Evolutionary conservation across 2,329 filamentous ascomycete genomes (phyloP).

Genomic region (Dactylellina sp.): DNA sequence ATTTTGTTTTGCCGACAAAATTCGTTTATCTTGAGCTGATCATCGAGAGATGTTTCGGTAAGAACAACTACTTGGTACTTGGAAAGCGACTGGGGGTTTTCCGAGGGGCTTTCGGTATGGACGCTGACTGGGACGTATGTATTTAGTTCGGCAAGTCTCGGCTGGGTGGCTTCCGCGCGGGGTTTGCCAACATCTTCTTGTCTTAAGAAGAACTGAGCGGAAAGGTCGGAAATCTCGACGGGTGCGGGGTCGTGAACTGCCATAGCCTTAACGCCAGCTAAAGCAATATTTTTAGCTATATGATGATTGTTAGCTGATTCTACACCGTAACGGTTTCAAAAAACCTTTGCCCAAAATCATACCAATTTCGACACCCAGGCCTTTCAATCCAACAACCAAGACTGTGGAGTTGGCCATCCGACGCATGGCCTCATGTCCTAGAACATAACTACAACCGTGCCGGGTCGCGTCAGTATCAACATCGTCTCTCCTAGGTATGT

Average conservation of each 20-base stretch:
- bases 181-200: conserved; percentile 90
- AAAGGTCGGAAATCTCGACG: conserved; percentile 86
- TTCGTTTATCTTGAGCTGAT: conserved; percentile 86
- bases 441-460: conserved; percentile 69
- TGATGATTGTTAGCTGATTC: conserved; percentile 7
- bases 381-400: conserved; percentile 89
- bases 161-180: conserved; percentile 85
- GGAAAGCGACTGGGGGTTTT: conserved; percentile 83
- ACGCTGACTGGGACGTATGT: conserved; percentile 92
- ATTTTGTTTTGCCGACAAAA: conserved; percentile 96
- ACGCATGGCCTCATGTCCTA: conserved; percentile 91
- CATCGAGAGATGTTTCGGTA: conserved; percentile 82
- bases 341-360: conserved; percentile 58
- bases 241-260: conserved; percentile 91
- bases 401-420: conserved; percentile 97
- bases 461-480: conserved; percentile 26
- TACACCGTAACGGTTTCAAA: neutral
- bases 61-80: conserved; percentile 93
- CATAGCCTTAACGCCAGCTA: conserved; percentile 97
- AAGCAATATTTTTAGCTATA: conserved; percentile 94
- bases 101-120: conserved; percentile 76
- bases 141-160: conserved; percentile 92
- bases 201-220: conserved; percentile 95
- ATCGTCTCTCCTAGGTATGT: neutral
- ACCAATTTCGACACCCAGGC: conserved; percentile 91